Evolutionary conservation across 441 rosid genomes (phyloP).

Genomic region (Pelargonium myrrhifolium): DNA sequence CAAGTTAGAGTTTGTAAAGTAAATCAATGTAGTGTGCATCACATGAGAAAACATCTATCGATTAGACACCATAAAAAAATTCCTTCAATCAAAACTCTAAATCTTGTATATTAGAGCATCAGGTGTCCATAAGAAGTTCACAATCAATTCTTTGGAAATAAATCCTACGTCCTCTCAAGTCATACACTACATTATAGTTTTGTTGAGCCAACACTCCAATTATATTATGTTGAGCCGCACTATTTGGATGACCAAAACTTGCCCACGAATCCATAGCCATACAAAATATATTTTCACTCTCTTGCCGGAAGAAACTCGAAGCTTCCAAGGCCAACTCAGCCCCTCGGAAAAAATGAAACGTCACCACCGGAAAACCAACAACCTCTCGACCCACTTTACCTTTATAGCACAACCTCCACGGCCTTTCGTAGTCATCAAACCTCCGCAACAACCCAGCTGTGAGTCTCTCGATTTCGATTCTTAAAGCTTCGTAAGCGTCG

Average conservation of each 20-base stretch:
- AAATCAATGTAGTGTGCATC: no score
- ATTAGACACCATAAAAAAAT: no score
- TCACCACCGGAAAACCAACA: slow-evolving; percentile 19
- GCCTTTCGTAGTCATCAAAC: neutral
- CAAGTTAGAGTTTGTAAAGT: no score
- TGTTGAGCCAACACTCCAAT: slow-evolving; percentile 22
- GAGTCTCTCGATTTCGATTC: slow-evolving; percentile 16
- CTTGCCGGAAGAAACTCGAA: slow-evolving; percentile 12
- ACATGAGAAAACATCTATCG: no score
- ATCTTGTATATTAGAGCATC: no score
- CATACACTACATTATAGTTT: slow-evolving; percentile 20
- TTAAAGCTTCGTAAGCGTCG: slow-evolving; percentile 16
- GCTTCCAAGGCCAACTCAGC: slow-evolving; percentile 19
- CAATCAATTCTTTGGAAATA: slow-evolving; percentile 20
- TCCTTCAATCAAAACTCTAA: no score
- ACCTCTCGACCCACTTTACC: slow-evolving; percentile 16
- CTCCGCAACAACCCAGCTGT: slow-evolving; percentile 15
- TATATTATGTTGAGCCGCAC: neutral
- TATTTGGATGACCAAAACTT: neutral
- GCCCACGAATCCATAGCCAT: slow-evolving; percentile 15
- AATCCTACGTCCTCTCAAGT: slow-evolving; percentile 4
- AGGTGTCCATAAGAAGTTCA: no score
- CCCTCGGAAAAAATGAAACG: slow-evolving; percentile 21
- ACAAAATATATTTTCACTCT: slow-evolving; percentile 13
- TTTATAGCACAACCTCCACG: slow-evolving; percentile 9